phyloP scores from a whole-genome alignment of 306 rosid genomes.

The Fragaria ananassa region DNA sequence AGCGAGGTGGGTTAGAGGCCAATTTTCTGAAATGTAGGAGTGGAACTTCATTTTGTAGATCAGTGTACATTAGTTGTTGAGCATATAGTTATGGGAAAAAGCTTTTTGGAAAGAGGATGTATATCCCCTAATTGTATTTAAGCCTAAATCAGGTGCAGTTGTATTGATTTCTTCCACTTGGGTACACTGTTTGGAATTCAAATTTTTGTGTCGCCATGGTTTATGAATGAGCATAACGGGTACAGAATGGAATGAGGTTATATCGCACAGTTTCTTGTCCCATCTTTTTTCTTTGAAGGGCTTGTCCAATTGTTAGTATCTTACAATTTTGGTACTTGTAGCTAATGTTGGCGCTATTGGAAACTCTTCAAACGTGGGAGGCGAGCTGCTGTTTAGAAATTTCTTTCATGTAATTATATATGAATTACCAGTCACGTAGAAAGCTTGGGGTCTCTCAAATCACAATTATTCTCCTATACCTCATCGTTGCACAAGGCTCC shows the following conservation, averaged over 20 bases:
- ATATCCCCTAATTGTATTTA: background rate
- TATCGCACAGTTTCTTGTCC: background rate
- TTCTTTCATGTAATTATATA: background rate
- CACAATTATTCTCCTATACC: too few relatives aligned
- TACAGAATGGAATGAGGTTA: background rate
- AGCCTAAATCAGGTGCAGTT: background rate
- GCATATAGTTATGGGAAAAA: slow-evolving; percentile 1
- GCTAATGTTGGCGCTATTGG: background rate
- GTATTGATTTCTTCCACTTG: background rate
- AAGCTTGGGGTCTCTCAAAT: background rate
- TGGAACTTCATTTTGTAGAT: slow-evolving; percentile 23
- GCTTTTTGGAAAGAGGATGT: slow-evolving; percentile 7
- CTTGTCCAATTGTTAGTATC: background rate
- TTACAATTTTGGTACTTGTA: background rate
- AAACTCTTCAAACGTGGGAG: background rate
- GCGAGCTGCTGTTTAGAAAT: background rate
- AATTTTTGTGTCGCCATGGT: background rate
- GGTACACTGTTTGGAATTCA: background rate
- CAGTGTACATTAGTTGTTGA: slow-evolving; percentile 40
- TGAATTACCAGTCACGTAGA: background rate
- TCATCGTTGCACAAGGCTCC: too few relatives aligned
- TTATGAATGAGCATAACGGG: background rate
- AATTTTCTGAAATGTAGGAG: slow-evolving; percentile 36
- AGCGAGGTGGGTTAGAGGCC: slow-evolving; percentile 26
- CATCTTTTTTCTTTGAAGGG: too few relatives aligned